These are phyloP conservation scores for Picochlorum sp. DNA, from an alignment of 139 green algal genomes.

Conservation along the genomic window DNA sequence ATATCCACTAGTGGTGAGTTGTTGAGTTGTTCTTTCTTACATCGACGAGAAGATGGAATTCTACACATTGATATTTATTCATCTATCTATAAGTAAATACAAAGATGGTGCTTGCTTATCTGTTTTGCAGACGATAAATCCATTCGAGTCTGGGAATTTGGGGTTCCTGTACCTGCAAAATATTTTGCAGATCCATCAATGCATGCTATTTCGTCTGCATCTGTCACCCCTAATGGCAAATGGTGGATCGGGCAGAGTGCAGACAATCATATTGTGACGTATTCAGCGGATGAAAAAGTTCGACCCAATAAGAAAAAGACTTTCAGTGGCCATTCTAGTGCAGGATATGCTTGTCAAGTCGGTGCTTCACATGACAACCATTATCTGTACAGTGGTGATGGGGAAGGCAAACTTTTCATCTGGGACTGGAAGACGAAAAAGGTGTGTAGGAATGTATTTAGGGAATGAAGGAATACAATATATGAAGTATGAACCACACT, in stretches of 20 bases:
- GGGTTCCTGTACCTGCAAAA: slow-evolving; percentile 88
- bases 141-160: slow-evolving; percentile 96
- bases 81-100: not conserved
- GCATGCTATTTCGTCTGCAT: slow-evolving; percentile 84
- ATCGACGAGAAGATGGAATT: not conserved
- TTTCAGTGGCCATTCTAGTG: slow-evolving; percentile 76
- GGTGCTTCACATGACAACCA: slow-evolving; percentile 65
- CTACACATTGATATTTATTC: not conserved
- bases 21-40: not conserved
- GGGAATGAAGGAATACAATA: not conserved
- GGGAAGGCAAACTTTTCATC: slow-evolving; percentile 81
- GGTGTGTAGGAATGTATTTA: slow-evolving; percentile 3
- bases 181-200: slow-evolving; percentile 92
- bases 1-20: slow-evolving; percentile 49
- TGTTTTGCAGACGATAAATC: slow-evolving; percentile 81
- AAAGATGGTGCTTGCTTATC: not conserved
- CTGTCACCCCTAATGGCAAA: slow-evolving; percentile 60
- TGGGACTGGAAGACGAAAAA: slow-evolving; percentile 95
- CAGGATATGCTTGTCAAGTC: slow-evolving; percentile 32
- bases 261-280: slow-evolving; percentile 82
- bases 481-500: not conserved
- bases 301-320: slow-evolving; percentile 89
- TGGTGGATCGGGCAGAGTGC: slow-evolving; percentile 60
- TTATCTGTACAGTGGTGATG: slow-evolving; percentile 82
- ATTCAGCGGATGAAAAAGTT: slow-evolving; percentile 79